A percentile compares a stretch with the other conserved stretches of the same genome.
Evolutionary conservation across 129 eudicot genomes (phyloP).

Genomic region (Centaurea solstitialis): DNA sequence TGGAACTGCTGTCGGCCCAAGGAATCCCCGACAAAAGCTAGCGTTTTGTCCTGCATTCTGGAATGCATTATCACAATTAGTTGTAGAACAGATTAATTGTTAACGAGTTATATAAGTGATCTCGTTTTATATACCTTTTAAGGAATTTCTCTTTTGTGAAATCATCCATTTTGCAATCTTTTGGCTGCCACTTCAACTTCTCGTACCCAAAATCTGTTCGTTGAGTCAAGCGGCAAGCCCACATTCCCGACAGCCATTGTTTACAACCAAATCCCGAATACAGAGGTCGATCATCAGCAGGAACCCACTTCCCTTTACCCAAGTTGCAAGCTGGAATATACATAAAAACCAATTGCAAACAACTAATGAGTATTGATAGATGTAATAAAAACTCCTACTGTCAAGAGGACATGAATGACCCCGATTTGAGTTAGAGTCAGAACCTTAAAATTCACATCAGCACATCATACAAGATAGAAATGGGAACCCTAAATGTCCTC

Average conservation of each 20-base stretch:
- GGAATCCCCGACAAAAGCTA: slow-evolving; percentile 87
- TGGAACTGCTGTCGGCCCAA: slow-evolving; percentile 89
- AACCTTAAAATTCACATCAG: too few relatives aligned
- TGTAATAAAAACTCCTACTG: neutral
- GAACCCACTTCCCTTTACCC: slow-evolving; percentile 84
- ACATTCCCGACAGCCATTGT: slow-evolving; percentile 86
- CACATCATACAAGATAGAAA: too few relatives aligned
- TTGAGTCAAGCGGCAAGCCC: slow-evolving; percentile 87
- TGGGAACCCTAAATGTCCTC: too few relatives aligned
- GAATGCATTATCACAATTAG: slow-evolving; percentile 3
- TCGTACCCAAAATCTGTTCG: slow-evolving; percentile 83
- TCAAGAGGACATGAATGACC: neutral
- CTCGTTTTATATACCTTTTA: slow-evolving; percentile 39
- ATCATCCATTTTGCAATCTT: slow-evolving; percentile 72
- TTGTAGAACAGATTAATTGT: neutral
- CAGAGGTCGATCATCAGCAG: slow-evolving; percentile 61
- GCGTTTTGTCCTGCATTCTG: slow-evolving; percentile 84
- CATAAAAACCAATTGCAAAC: slow-evolving; percentile 4
- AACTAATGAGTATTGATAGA: slow-evolving; percentile 2
- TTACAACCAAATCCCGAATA: slow-evolving; percentile 86
- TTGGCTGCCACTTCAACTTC: slow-evolving; percentile 78
- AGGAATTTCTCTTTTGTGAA: slow-evolving; percentile 59
- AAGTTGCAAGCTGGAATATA: slow-evolving; percentile 63
- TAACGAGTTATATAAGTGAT: neutral
- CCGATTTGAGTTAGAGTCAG: too few relatives aligned